These are phyloP conservation scores for Tetrahymena thermophila DNA, from an alignment of 73 alveolate genomes.

Conservation along the genomic window DNA sequence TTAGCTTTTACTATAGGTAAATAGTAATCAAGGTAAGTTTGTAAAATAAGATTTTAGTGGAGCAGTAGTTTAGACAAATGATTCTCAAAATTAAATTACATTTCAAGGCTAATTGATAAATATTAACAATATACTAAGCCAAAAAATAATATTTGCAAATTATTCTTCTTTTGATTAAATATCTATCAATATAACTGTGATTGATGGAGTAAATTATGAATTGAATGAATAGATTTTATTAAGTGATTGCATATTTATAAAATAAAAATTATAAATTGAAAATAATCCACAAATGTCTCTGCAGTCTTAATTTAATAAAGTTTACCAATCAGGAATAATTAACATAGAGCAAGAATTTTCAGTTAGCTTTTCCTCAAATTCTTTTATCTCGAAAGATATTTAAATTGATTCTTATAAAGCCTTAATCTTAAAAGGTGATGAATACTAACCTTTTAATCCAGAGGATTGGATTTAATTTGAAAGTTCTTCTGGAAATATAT, in stretches of 20 bases:
- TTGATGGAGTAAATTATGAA: neutral
- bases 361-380: neutral
- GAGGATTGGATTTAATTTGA: neutral
- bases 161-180: neutral
- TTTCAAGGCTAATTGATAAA: neutral
- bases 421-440: neutral
- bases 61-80: neutral
- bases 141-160: neutral
- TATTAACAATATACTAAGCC: neutral
- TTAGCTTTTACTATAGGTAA: neutral
- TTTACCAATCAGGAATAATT: neutral
- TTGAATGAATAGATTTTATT: neutral
- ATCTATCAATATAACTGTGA: neutral
- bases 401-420: neutral
- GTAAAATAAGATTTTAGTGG: neutral
- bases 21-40: neutral
- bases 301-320: neutral
- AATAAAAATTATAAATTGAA: neutral
- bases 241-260: neutral
- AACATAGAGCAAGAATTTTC: neutral
- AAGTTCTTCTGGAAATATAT: neutral
- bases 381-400: neutral
- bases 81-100: neutral
- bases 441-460: neutral
- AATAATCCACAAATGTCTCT: neutral